phyloP scores from a whole-genome alignment of 805 yeast genomes.

The Cyberlindnera subsufficiens region DNA sequence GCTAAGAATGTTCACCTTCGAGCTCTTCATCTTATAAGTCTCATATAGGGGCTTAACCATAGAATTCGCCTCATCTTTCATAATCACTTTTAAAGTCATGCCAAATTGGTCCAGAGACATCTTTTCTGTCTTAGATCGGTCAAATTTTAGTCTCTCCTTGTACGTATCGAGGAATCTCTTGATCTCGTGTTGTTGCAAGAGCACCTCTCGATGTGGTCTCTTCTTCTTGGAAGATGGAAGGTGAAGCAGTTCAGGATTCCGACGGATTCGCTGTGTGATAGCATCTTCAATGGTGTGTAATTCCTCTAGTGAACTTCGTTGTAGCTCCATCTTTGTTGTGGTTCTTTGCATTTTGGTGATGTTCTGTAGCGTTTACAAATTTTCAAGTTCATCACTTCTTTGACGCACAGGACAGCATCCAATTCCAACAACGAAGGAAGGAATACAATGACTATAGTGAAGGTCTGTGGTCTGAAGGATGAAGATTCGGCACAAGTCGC shows the following conservation, averaged over 20 bases:
- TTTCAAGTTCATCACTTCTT: background rate
- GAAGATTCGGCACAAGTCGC: slow-evolving; percentile 68
- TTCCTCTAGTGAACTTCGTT: slow-evolving; percentile 46
- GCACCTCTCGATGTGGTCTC: slow-evolving; percentile 39
- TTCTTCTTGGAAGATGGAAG: slow-evolving; percentile 33
- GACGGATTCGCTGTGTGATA: slow-evolving; percentile 50
- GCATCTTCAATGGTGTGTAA: slow-evolving; percentile 68
- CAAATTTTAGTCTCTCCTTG: slow-evolving; percentile 21
- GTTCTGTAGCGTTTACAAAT: background rate
- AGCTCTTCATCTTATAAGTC: slow-evolving; percentile 13
- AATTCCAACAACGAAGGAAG: background rate
- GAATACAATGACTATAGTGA: slow-evolving; percentile 40
- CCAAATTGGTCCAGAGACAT: slow-evolving; percentile 33
- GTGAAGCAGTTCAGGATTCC: slow-evolving; percentile 49
- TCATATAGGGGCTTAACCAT: slow-evolving; percentile 21
- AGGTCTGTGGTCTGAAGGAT: slow-evolving; percentile 79
- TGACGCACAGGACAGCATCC: background rate
- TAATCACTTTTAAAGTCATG: slow-evolving; percentile 26
- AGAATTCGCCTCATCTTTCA: slow-evolving; percentile 22
- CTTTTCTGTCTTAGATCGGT: background rate
- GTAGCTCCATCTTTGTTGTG: slow-evolving; percentile 28
- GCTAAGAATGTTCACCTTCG: slow-evolving; percentile 35
- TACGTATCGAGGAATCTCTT: slow-evolving; percentile 43
- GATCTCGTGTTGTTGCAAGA: slow-evolving; percentile 66
- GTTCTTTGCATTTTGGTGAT: background rate